Evolutionary conservation across 768 basidiomycete genomes (phyloP).

Genomic region (Cystobasidium tubakii): DNA sequence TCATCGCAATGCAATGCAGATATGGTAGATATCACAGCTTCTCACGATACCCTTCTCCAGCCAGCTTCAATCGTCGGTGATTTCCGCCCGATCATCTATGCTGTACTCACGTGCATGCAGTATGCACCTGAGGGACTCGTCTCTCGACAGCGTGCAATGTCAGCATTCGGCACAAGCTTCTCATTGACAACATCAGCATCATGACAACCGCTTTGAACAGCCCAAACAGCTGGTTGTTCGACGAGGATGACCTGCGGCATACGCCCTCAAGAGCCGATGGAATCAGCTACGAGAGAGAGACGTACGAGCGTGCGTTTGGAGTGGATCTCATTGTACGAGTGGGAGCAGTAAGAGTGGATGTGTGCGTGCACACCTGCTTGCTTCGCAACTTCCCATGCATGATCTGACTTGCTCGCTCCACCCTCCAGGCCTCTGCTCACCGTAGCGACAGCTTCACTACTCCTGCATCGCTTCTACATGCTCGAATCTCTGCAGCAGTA

Average conservation of each 20-base stretch:
- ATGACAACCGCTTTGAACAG: not conserved
- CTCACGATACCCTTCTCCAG: no score
- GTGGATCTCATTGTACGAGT: slow-evolving; percentile 34
- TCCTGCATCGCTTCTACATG: slow-evolving; percentile 37
- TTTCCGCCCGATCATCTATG: no score
- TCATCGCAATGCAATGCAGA: no score
- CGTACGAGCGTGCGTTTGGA: slow-evolving; percentile 25
- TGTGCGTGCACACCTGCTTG: not conserved
- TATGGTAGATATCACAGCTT: no score
- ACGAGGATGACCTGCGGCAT: slow-evolving; percentile 12
- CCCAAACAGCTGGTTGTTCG: slow-evolving; percentile 25
- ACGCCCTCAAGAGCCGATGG: slow-evolving; percentile 28
- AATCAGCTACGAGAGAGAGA: slow-evolving; percentile 9
- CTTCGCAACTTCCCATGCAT: not conserved
- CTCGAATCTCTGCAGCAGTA: slow-evolving; percentile 23
- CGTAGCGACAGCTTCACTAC: slow-evolving; percentile 26
- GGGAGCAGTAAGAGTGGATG: slow-evolving; percentile 21
- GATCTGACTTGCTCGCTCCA: not conserved
- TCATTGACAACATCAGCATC: no score
- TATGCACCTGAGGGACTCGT: no score
- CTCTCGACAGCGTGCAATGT: no score
- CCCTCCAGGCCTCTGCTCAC: slow-evolving; percentile 27
- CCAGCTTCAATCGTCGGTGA: no score
- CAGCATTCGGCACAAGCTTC: no score
- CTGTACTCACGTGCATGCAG: no score